Evolutionary conservation across 805 yeast species (phyloP).

Genomic region (Henningerozyma blattae): DNA sequence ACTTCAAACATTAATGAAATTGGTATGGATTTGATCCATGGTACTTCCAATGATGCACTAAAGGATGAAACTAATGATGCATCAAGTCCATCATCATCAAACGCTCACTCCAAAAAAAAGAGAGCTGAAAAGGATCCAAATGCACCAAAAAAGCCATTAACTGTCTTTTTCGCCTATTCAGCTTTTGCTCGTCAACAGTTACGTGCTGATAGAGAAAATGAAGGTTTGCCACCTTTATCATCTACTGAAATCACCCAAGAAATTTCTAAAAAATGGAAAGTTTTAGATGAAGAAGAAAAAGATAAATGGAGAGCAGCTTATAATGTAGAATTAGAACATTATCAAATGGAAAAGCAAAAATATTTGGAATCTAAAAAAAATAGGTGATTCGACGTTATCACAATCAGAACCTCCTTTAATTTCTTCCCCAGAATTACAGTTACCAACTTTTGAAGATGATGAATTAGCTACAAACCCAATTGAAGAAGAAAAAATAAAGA

Average conservation of each 20-base stretch:
- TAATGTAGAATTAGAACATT: slow-evolving; percentile 31
- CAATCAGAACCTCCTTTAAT: background rate
- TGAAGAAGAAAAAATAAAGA: background rate
- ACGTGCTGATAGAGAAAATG: slow-evolving; percentile 50
- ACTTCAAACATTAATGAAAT: slow-evolving; percentile 23
- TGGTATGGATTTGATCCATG: slow-evolving; percentile 17
- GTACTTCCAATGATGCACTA: slow-evolving; percentile 8
- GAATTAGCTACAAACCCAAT: background rate
- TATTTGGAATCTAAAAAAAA: slow-evolving; percentile 36
- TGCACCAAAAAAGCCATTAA: slow-evolving; percentile 91
- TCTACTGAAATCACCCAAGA: slow-evolving; percentile 71
- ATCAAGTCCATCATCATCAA: background rate
- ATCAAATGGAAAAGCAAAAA: slow-evolving; percentile 33
- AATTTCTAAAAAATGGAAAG: slow-evolving; percentile 72
- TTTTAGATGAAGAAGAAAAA: slow-evolving; percentile 56
- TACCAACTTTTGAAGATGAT: background rate
- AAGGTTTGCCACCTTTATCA: slow-evolving; percentile 50
- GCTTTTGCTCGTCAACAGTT: slow-evolving; percentile 61
- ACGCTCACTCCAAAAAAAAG: slow-evolving; percentile 21
- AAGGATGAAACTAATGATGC: background rate
- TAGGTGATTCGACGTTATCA: slow-evolving; percentile 13
- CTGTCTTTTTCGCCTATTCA: slow-evolving; percentile 72
- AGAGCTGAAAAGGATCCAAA: slow-evolving; percentile 68
- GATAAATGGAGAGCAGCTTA: slow-evolving; percentile 55
- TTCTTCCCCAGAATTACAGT: background rate